Percentiles rank a stretch among this genome's conserved stretches.
These are phyloP conservation scores for Tulasnella sp. DNA, from an alignment of 768 basidiomycete genomes.

Conservation along the genomic window DNA sequence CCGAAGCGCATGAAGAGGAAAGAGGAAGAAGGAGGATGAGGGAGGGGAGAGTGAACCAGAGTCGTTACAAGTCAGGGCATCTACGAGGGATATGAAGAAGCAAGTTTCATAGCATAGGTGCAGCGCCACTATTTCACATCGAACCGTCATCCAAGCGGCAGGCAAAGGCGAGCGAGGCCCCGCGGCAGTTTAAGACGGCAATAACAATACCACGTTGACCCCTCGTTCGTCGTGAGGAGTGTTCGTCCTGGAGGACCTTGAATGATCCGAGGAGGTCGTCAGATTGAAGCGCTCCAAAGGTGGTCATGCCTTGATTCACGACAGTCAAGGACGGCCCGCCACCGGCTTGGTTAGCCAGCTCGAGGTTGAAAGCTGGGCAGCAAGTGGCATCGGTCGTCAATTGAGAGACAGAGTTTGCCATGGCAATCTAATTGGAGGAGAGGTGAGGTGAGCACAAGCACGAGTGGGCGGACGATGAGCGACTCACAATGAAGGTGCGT, in stretches of 20 bases:
- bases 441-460: background rate
- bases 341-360: background rate
- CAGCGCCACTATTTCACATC: slow-evolving; percentile 3
- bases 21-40: background rate
- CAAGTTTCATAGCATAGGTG: background rate
- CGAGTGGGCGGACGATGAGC: background rate
- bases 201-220: slow-evolving; percentile 7
- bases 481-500: slow-evolving; percentile 4
- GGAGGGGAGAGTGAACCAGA: background rate
- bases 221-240: background rate
- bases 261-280: slow-evolving; percentile 13
- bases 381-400: background rate
- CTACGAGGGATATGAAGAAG: background rate
- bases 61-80: background rate
- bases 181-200: slow-evolving; percentile 3
- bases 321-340: background rate
- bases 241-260: slow-evolving; percentile 12
- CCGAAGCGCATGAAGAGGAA: background rate
- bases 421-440: background rate
- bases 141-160: slow-evolving; percentile 7
- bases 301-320: background rate
- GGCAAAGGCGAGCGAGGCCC: slow-evolving; percentile 8
- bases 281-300: background rate
- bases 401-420: background rate
- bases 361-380: slow-evolving; percentile 1